Evolutionary conservation across 495 filamentous ascomycete species (phyloP).

Genomic region (Astrocystis sublimbata): DNA sequence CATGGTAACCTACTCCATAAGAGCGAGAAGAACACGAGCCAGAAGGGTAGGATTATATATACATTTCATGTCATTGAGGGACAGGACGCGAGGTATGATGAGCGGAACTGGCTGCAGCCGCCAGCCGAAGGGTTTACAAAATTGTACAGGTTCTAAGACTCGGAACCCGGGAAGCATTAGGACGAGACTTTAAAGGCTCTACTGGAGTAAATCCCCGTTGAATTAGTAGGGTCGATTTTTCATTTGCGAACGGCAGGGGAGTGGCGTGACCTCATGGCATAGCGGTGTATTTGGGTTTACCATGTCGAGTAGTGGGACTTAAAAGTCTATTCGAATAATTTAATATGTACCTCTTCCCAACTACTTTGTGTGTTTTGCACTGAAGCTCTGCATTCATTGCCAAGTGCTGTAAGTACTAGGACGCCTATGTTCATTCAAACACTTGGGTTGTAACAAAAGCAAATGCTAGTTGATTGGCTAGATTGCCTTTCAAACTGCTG

Average conservation of each 20-base stretch:
- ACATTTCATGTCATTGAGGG: conserved; percentile 98
- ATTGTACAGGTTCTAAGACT: conserved; percentile 47
- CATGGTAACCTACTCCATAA: conserved; percentile 96
- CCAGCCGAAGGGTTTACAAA: conserved; percentile 73
- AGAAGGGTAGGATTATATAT: conserved; percentile 88
- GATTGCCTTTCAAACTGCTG: too few species aligned
- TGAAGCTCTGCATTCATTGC: too few species aligned
- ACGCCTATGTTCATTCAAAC: too few species aligned
- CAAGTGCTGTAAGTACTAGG: too few species aligned
- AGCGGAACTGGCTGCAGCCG: conserved; percentile 90
- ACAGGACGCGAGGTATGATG: conserved; percentile 72
- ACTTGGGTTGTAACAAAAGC: too few species aligned
- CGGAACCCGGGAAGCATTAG: neutral
- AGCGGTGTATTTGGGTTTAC: neutral
- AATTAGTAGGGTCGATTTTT: conserved; percentile 6
- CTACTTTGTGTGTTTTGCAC: too few species aligned
- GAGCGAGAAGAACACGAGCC: conserved; percentile 87
- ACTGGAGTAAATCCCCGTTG: neutral
- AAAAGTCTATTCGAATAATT: neutral
- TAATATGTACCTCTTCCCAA: too few species aligned
- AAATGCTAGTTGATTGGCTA: too few species aligned
- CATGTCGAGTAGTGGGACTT: neutral
- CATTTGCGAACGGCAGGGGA: neutral
- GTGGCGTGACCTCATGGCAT: neutral
- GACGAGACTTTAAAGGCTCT: neutral